A percentile compares a stretch with the other conserved stretches of the same genome.
These are phyloP conservation scores for Venturia asperata DNA, from an alignment of 2,329 filamentous ascomycete genomes.

Conservation along the genomic window DNA sequence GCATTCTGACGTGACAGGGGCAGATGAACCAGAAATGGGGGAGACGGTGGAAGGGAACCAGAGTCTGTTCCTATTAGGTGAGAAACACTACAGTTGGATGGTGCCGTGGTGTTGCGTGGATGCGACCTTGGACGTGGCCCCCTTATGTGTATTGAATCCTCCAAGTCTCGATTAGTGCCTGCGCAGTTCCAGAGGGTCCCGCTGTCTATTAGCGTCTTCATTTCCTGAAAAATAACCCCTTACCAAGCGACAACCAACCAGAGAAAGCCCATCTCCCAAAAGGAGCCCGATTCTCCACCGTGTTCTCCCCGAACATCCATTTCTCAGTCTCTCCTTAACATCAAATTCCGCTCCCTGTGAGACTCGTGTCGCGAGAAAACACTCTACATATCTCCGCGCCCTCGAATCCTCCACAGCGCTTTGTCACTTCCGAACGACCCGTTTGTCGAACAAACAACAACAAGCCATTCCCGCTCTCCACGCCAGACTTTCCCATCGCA, in stretches of 20 bases:
- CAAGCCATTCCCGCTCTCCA: neutral
- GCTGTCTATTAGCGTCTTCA: neutral
- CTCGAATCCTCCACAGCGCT: neutral
- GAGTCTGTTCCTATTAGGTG: too few relatives aligned
- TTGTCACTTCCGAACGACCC: neutral
- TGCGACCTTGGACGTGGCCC: neutral
- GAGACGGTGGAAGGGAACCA: too few relatives aligned
- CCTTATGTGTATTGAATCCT: neutral
- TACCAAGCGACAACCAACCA: neutral
- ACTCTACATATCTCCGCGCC: neutral
- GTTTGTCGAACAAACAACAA: slow-evolving; percentile 5
- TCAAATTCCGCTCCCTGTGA: neutral
- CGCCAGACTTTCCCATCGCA: neutral
- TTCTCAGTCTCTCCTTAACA: slow-evolving; percentile 8
- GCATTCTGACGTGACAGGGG: neutral
- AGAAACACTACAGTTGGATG: neutral
- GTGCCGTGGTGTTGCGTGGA: neutral
- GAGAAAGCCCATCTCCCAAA: neutral
- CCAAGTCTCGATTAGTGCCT: neutral
- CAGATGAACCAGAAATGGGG: neutral
- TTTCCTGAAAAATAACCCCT: neutral
- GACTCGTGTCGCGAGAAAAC: neutral
- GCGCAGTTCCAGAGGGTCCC: neutral
- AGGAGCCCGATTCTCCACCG: neutral
- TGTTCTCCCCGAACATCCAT: neutral